Evolutionary conservation across 2,329 filamentous ascomycete genomes (phyloP).

Genomic region (Ophiostoma pallidulum): DNA sequence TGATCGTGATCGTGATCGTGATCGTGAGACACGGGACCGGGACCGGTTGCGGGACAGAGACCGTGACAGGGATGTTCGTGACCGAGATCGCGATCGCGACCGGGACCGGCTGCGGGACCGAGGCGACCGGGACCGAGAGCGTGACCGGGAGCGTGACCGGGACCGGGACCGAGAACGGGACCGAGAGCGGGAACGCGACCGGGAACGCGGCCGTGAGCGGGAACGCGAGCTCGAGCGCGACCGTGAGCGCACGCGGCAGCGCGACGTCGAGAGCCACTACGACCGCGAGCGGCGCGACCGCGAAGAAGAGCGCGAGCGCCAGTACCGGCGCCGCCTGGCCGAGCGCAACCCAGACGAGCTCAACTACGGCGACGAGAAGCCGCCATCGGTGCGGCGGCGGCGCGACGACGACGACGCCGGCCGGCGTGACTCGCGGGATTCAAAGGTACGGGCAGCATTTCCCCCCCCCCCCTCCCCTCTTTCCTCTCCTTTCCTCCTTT

Average conservation of each 20-base stretch:
- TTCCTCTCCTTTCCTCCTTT: background rate
- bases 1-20: constrained; percentile 24
- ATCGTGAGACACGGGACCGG: constrained; percentile 24
- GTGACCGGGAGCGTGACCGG: constrained; percentile 29
- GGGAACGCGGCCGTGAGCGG: constrained; percentile 24
- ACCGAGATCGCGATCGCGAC: constrained; percentile 26
- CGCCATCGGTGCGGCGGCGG: constrained; percentile 57
- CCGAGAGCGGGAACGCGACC: constrained; percentile 36
- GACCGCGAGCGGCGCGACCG: constrained; percentile 80
- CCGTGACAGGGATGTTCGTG: constrained; percentile 24
- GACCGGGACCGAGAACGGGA: constrained; percentile 27
- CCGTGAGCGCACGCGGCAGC: constrained; percentile 32
- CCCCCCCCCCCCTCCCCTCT: background rate
- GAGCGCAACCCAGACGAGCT: constrained; percentile 74
- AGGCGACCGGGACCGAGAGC: constrained; percentile 24
- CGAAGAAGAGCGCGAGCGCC: constrained; percentile 81
- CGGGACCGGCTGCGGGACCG: constrained; percentile 24
- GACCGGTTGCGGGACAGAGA: no score
- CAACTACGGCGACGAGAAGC: constrained; percentile 73
- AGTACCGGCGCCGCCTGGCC: constrained; percentile 65
- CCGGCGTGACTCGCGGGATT: constrained; percentile 54
- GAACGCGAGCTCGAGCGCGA: constrained; percentile 32
- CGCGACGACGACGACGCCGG: constrained; percentile 65
- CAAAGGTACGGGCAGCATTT: constrained; percentile 54
- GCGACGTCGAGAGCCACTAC: constrained; percentile 58